These are phyloP conservation scores for Tolypocladium paradoxum DNA, from an alignment of 2,329 filamentous ascomycete species.

Conservation along the genomic window DNA sequence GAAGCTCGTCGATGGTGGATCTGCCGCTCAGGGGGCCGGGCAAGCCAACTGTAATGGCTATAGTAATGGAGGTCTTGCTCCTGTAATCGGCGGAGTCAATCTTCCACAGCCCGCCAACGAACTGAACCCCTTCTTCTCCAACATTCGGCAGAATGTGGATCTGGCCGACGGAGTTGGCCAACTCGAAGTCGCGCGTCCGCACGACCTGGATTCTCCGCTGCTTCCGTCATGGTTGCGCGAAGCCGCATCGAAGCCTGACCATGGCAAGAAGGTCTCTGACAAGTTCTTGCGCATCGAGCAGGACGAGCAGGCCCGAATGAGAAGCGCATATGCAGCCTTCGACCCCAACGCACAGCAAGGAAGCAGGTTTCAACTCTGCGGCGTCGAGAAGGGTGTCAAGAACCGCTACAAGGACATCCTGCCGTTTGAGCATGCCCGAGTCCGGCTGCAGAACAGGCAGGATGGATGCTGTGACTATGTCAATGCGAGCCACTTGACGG, in stretches of 20 bases:
- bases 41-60: slow-evolving; percentile 11
- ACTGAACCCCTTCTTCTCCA: slow-evolving; percentile 85
- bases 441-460: slow-evolving; percentile 60
- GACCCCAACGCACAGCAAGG: slow-evolving; percentile 22
- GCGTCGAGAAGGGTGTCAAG: slow-evolving; percentile 88
- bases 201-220: slow-evolving; percentile 32
- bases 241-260: slow-evolving; percentile 55
- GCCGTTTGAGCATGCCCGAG: slow-evolving; percentile 87
- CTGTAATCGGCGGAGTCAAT: slow-evolving; percentile 81
- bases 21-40: slow-evolving; percentile 18
- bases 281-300: slow-evolving; percentile 78
- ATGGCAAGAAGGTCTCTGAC: slow-evolving; percentile 70
- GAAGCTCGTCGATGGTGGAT: slow-evolving; percentile 45
- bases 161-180: slow-evolving; percentile 88
- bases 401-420: slow-evolving; percentile 98
- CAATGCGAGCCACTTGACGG: slow-evolving; percentile 81
- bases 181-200: slow-evolving; percentile 43
- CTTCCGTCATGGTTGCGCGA: slow-evolving; percentile 70
- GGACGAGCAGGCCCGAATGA: slow-evolving; percentile 86
- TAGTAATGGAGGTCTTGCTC: slow-evolving; percentile 36
- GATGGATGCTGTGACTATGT: slow-evolving; percentile 79
- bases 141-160: slow-evolving; percentile 95
- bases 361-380: slow-evolving; percentile 61
- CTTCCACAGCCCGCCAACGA: slow-evolving; percentile 61
- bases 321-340: slow-evolving; percentile 53